phyloP scores from a whole-genome alignment of 164 flowering plant genomes.

The Tetracentron sinense region DNA sequence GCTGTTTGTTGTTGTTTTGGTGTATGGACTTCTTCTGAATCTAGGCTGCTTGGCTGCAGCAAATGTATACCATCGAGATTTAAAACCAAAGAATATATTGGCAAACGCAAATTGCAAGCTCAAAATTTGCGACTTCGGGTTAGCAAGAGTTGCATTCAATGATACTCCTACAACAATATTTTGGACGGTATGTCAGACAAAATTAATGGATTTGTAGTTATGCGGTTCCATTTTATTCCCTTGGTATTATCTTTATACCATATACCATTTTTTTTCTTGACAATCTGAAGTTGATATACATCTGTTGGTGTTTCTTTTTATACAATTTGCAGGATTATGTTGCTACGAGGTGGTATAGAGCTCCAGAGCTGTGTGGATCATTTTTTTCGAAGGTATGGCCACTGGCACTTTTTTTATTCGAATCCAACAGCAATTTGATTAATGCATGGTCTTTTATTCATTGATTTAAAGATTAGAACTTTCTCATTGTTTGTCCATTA shows the following conservation, averaged over 20 bases:
- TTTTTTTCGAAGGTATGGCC: slow-evolving; percentile 58
- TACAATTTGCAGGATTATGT: slow-evolving; percentile 54
- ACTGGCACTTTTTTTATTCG: not conserved
- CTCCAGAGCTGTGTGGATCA: slow-evolving; percentile 73
- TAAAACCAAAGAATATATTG: slow-evolving; percentile 87
- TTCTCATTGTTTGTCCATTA: not conserved
- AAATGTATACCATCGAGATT: slow-evolving; percentile 82
- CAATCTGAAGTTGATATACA: not conserved
- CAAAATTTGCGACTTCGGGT: slow-evolving; percentile 91
- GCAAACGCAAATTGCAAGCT: slow-evolving; percentile 96
- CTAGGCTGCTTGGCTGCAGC: slow-evolving; percentile 40
- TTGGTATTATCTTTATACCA: not conserved
- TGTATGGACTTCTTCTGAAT: slow-evolving; percentile 12
- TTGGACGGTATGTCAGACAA: slow-evolving; percentile 65
- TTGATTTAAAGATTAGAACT: not conserved
- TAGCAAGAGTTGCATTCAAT: slow-evolving; percentile 87
- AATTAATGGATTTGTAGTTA: not conserved
- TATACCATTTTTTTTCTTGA: not conserved
- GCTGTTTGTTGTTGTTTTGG: not conserved
- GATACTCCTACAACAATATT: slow-evolving; percentile 82
- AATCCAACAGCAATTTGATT: not conserved
- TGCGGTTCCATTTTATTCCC: not conserved
- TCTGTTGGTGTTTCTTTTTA: not conserved
- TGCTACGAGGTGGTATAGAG: slow-evolving; percentile 79
- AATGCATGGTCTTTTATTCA: not conserved